Base-by-base conservation (phyloP, 2,329 filamentous ascomycete genomes). In the Penicillium digitatum region DNA sequence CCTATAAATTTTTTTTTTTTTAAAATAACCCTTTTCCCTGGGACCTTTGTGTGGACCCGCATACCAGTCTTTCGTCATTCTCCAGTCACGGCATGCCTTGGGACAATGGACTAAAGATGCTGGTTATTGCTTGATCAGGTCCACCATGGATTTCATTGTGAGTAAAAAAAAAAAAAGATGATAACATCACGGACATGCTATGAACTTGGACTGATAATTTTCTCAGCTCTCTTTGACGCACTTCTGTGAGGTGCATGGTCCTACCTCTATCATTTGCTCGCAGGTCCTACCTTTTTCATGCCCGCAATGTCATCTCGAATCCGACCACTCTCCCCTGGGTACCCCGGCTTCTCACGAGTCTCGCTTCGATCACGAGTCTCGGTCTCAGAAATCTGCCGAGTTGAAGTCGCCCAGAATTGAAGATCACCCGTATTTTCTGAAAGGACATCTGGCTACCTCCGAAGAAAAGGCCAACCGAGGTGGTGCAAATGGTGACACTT, bases 211-310 rank as follows among this genome's bases (percentile, higher is more conserved):
- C 53, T 58, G 32, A 57, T 53, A 42, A n/a, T n/a, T n/a, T 47
- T 37, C 34, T 22, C 64, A 84, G 82, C 78, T 84, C 67, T 83
- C 82, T 65, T 77, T 84, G 60, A 82, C 82, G 61, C 82, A 84
- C 73, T 84, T 84, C 69, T 84, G 82, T 72, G 82, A 84, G 73
- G 75, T 81, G 70, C 81, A 84, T 77, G 82, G 82, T 68, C 82
- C 82, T 18, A 84, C 81, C 49, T 83, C 81, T 54, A 82, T 84
- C 69, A 80, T 84, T 61, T 84, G 82, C 70, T 84, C 82, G 55
- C 81, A 84, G 68, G 79, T 82, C 60, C 74, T 80, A 46, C 80
- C 80, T 14, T 74, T 81, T 54, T 74, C 80, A 53, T 84, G 82
- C 65, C 69, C 73, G 44, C 77, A 80, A 65, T 84, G 82, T 68